Evolutionary conservation across 2,329 filamentous ascomycete species (phyloP).

Genomic region (Botrytis fragariae): DNA sequence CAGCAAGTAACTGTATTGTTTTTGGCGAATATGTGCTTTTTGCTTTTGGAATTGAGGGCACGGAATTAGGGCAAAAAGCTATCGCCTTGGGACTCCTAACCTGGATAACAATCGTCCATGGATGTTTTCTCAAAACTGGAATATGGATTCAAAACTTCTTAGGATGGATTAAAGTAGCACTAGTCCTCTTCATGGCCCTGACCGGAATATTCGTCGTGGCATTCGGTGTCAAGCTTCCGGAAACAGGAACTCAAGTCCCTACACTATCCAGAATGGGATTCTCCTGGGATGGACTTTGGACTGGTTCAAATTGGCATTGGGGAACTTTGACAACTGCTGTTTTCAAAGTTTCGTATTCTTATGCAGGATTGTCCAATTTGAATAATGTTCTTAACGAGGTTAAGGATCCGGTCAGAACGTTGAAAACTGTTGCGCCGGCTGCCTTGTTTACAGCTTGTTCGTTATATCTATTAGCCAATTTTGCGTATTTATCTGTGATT

Average conservation of each 20-base stretch:
- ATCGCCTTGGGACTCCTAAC: slow-evolving; percentile 52
- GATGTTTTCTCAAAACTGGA: slow-evolving; percentile 54
- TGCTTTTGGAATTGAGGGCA: slow-evolving; percentile 42
- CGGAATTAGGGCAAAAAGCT: slow-evolving; percentile 47
- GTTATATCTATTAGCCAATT: slow-evolving; percentile 56
- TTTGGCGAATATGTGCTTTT: slow-evolving; percentile 52
- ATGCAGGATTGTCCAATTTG: slow-evolving; percentile 52
- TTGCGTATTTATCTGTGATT: slow-evolving; percentile 60
- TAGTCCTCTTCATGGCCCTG: slow-evolving; percentile 60
- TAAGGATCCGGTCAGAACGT: slow-evolving; percentile 53
- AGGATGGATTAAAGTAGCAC: slow-evolving; percentile 61
- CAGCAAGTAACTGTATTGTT: slow-evolving; percentile 51
- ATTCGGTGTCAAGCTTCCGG: slow-evolving; percentile 39
- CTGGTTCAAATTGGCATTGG: slow-evolving; percentile 67
- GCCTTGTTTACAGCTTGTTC: slow-evolving; percentile 53
- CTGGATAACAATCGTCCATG: slow-evolving; percentile 56
- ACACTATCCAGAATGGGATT: slow-evolving; percentile 2
- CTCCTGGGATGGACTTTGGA: slow-evolving; percentile 56
- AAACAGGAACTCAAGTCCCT: slow-evolving; percentile 25
- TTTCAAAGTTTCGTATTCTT: slow-evolving; percentile 57
- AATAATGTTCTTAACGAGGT: slow-evolving; percentile 59
- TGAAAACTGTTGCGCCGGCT: slow-evolving; percentile 55
- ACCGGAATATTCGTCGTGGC: slow-evolving; percentile 59
- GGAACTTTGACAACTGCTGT: slow-evolving; percentile 56
- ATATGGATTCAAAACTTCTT: slow-evolving; percentile 59